A percentile compares a stretch with the other conserved stretches of the same genome.
These are phyloP conservation scores for Yueomyces sp. DNA, from an alignment of 805 yeast species.

Conservation along the genomic window DNA sequence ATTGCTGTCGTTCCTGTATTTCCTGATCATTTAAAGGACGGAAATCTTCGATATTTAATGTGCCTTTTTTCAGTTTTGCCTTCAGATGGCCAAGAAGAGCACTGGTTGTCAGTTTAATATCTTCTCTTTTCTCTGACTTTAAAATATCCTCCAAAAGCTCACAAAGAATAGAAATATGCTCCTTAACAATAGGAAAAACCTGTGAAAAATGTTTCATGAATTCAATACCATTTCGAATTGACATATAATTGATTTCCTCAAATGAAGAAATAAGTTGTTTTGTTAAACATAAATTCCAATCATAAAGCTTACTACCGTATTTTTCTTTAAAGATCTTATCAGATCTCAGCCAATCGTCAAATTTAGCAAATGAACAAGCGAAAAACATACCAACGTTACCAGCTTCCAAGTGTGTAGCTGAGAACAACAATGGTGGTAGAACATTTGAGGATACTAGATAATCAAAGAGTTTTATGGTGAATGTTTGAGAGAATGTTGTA, in stretches of 20 bases:
- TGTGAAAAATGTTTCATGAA: constrained; percentile 53
- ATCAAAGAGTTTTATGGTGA: constrained; percentile 30
- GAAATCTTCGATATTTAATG: constrained; percentile 46
- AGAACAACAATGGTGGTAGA: constrained; percentile 45
- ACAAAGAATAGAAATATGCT: constrained; percentile 44
- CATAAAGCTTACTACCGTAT: constrained; percentile 29
- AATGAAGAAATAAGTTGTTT: constrained; percentile 14
- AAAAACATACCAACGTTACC: constrained; percentile 73
- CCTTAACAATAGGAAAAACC: constrained; percentile 54
- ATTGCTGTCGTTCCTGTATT: constrained; percentile 1
- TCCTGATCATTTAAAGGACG: constrained; percentile 27
- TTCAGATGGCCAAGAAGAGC: constrained; percentile 57
- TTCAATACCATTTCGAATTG: constrained; percentile 67
- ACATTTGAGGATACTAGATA: constrained; percentile 35
- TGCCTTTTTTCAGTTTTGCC: constrained; percentile 32
- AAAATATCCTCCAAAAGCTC: constrained; percentile 35
- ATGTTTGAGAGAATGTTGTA: constrained; percentile 31
- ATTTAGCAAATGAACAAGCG: constrained; percentile 35
- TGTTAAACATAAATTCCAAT: constrained; percentile 43
- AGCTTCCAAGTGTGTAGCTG: constrained; percentile 64
- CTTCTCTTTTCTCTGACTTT: constrained; percentile 54
- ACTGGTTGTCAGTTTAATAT: constrained; percentile 61
- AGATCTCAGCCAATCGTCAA: constrained; percentile 32
- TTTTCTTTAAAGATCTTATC: constrained; percentile 13
- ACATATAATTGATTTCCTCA: constrained; percentile 46